Evolutionary conservation across 345 rosid genomes (phyloP), one percentile per base, ranked within the genome.

Genomic region (Eucalyptus curtisii): DNA sequence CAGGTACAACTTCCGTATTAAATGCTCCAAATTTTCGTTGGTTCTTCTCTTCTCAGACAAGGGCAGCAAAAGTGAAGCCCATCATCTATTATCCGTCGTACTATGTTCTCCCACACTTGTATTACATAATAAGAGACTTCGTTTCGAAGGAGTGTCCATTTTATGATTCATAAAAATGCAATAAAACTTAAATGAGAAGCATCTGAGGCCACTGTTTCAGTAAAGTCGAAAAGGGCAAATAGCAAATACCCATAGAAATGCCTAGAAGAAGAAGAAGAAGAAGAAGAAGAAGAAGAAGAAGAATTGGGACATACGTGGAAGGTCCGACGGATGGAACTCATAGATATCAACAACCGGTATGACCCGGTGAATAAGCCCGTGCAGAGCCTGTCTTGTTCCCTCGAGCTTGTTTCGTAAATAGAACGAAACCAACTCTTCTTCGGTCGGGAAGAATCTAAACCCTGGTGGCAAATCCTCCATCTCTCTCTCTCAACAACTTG

Each of bases 371-470:
- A 94, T 92, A 33, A 87, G 87, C 49, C 15, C 90, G 88, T 87
- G 91, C 49, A 93, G 92, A 90, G 91, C 92, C 81, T 88, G 85
- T 50, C 82, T 89, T 47, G 45, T 91, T 49, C 91, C 88, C n/a
- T 92, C 91, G 31, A 93, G 85, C 92, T 94, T 94, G 82, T 87
- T 90, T 22, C 59, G 90, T 48, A 95, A 88, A 89, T 94, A 95
- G 85, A 93, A 94, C 15, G 93, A 86, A 33, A 95, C 90, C 84
- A 95, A 50, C 89, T 95, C 97, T 48, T 87, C 94, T 88, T 95
- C 96, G 3, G 97, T 95, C 3, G 97, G 97, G 89, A 91, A 95
- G 86, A 95, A 95, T 10, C 95, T 91, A 90, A 90, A 95, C 44
- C 97, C 97, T 16, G 94, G 95, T 15, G 94, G 92, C 90, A 91